Conservation (phyloP, 2,329 filamentous ascomycete genomes). For the Zymoseptoria pseudotritici region DNA sequence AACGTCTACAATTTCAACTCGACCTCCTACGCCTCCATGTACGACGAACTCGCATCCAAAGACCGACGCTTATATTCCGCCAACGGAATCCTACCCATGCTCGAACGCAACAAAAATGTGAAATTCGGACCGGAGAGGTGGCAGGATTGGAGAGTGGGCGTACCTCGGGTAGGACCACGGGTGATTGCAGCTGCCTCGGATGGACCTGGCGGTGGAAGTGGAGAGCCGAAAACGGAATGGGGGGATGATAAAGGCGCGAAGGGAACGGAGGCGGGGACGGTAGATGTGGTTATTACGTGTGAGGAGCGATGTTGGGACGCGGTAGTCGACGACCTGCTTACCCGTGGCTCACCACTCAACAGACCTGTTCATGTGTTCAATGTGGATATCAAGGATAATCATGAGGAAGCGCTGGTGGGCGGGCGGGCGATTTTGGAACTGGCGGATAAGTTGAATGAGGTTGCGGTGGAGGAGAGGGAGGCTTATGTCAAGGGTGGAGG, state of each 20-base stretch:
- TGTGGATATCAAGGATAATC: constrained; percentile 96
- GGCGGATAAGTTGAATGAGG: constrained; percentile 74
- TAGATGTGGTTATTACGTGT: constrained; percentile 93
- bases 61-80: constrained; percentile 80
- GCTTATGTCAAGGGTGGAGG: constrained; percentile 58
- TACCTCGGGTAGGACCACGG: constrained; percentile 66
- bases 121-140: constrained; percentile 96
- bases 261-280: constrained; percentile 80
- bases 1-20: constrained; percentile 99
- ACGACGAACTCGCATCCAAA: constrained; percentile 78
- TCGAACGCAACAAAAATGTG: constrained; percentile 80
- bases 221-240: constrained; percentile 32
- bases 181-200: background rate
- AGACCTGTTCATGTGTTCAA: constrained; percentile 96
- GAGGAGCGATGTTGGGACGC: constrained; percentile 98
- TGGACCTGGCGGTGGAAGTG: constrained; percentile 1
- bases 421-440: constrained; percentile 88
- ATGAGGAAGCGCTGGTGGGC: constrained; percentile 88
- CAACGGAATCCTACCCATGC: constrained; percentile 93
- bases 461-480: constrained; percentile 68
- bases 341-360: constrained; percentile 78
- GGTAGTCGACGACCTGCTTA: constrained; percentile 86
- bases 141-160: constrained; percentile 92
- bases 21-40: constrained; percentile 91
- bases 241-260: constrained; percentile 65